Conservation (phyloP, 192 early-diverging fungal species). For the Podochytrium sp. region DNA sequence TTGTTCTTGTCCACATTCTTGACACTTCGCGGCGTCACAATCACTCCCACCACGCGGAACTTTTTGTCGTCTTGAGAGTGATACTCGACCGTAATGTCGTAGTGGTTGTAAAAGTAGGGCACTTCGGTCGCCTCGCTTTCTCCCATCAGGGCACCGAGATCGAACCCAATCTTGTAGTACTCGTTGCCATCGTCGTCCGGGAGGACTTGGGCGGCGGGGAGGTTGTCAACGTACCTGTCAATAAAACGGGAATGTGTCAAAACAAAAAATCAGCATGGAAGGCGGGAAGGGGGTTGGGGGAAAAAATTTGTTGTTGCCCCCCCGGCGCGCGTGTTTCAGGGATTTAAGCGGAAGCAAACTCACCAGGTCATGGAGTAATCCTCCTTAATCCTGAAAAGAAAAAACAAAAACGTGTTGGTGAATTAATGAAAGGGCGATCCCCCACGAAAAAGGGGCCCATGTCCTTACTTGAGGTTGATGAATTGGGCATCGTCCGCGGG, state of each 20-base stretch:
- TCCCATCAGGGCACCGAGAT: constrained; percentile 57
- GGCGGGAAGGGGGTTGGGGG: too few species aligned
- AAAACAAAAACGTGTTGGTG: background rate
- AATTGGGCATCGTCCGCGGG: constrained; percentile 76
- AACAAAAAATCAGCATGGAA: too few species aligned
- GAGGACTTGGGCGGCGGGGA: constrained; percentile 72
- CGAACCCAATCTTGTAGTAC: constrained; percentile 82
- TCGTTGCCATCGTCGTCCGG: constrained; percentile 60
- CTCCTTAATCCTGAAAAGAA: constrained; percentile 51
- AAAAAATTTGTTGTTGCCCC: too few species aligned
- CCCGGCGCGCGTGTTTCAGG: too few species aligned
- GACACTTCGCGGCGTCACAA: constrained; percentile 72
- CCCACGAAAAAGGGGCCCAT: background rate
- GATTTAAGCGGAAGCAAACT: background rate
- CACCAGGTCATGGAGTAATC: constrained; percentile 52
- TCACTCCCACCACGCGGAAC: constrained; percentile 86
- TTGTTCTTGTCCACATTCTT: constrained; percentile 33
- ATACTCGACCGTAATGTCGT: constrained; percentile 81
- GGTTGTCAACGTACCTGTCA: constrained; percentile 82
- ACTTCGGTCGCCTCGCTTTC: constrained; percentile 18
- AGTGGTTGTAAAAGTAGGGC: constrained; percentile 82
- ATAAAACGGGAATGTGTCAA: too few species aligned
- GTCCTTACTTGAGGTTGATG: constrained; percentile 69
- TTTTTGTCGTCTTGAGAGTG: constrained; percentile 66
- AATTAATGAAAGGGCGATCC: background rate